Evolutionary conservation across 2,329 filamentous ascomycete species (phyloP).

Genomic region (Ascocoryne sarcoides): DNA sequence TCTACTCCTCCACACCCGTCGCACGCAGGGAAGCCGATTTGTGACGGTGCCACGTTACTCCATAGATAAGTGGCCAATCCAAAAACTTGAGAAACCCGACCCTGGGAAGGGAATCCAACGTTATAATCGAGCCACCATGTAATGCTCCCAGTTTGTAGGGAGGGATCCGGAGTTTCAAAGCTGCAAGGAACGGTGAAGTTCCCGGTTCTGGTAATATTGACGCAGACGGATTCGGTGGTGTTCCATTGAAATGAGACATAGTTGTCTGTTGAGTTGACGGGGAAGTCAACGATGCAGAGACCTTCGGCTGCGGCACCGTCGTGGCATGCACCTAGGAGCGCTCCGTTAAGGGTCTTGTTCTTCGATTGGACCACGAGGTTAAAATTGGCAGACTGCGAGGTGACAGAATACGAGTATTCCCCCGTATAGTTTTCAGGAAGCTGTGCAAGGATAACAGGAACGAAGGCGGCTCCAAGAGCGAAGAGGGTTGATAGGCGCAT

Average conservation of each 20-base stretch:
- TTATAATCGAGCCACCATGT: not conserved
- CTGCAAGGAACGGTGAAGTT: not conserved
- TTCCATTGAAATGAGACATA: not conserved
- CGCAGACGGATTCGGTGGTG: not conserved
- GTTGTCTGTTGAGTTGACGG: not conserved
- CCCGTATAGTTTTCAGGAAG: not conserved
- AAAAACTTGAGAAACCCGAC: not conserved
- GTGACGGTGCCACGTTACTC: not conserved
- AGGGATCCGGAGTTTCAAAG: not conserved
- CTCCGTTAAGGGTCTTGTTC: not conserved
- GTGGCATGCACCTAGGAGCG: not conserved
- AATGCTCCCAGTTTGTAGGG: not conserved
- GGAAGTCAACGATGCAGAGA: not conserved
- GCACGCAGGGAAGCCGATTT: not conserved
- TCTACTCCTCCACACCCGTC: not conserved
- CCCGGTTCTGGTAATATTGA: not conserved
- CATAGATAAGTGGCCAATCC: not conserved
- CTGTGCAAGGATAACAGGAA: not conserved
- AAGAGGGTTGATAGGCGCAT: not conserved
- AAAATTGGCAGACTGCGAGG: not conserved
- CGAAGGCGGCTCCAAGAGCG: not conserved
- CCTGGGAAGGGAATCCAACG: not conserved
- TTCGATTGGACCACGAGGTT: constrained; percentile 1
- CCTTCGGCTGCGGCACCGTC: constrained; percentile 2
- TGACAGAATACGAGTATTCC: not conserved